phyloP scores from a whole-genome alignment of 352 stramenopile species.

The Pythium pectinolyticum region DNA sequence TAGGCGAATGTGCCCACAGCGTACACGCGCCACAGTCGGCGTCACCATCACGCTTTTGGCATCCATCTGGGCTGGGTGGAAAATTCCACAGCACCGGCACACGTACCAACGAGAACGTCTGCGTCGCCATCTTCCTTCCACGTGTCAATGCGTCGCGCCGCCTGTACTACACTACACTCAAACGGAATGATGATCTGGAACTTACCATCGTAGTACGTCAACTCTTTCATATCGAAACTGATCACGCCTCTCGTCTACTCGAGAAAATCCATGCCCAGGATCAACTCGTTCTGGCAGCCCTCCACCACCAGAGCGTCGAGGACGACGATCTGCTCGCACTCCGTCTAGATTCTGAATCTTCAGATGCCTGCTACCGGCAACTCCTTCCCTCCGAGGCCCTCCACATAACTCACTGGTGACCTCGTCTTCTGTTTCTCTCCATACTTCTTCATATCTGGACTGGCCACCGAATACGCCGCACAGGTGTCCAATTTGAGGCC shows the following conservation, averaged over 20 bases:
- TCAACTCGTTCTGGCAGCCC: background rate
- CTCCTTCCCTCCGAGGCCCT: background rate
- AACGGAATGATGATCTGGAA: background rate
- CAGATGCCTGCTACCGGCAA: background rate
- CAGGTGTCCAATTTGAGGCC: background rate
- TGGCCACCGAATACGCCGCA: background rate
- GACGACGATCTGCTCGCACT: background rate
- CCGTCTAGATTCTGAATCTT: background rate
- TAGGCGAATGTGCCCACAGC: background rate
- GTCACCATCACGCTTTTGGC: constrained; percentile 9
- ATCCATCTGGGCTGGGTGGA: background rate
- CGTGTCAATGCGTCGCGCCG: constrained; percentile 12
- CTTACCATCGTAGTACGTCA: background rate
- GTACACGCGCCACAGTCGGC: constrained; percentile 1
- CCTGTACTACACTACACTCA: background rate
- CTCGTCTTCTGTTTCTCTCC: background rate
- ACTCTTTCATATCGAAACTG: background rate
- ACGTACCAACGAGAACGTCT: background rate
- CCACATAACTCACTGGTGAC: background rate
- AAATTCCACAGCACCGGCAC: constrained; percentile 6
- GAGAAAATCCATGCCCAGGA: background rate
- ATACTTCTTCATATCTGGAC: background rate
- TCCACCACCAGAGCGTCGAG: constrained; percentile 1
- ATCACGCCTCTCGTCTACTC: background rate
- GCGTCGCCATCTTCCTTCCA: constrained; percentile 14